A percentile compares a stretch with the other conserved stretches of the same genome.
These are phyloP conservation scores for Lactarius indigo DNA, from an alignment of 768 basidiomycete species.

Conservation along the genomic window DNA sequence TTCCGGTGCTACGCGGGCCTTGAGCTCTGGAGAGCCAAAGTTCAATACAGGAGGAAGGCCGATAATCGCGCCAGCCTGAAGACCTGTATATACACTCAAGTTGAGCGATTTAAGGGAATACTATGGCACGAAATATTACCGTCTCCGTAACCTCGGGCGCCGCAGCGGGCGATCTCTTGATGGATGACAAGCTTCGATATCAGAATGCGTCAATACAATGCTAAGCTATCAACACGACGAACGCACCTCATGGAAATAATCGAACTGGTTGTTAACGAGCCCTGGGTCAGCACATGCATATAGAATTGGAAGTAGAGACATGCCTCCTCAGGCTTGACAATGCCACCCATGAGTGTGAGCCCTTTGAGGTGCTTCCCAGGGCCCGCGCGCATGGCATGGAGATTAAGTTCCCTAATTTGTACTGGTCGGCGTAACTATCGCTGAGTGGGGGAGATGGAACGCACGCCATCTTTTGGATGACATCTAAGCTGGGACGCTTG, in stretches of 20 bases:
- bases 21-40: constrained; percentile 65
- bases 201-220: constrained; percentile 3
- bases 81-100: constrained; percentile 37
- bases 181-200: constrained; percentile 37
- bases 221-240: not conserved
- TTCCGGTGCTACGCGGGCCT: constrained; percentile 52
- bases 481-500: constrained; percentile 75
- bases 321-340: constrained; percentile 74
- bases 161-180: constrained; percentile 43
- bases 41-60: constrained; percentile 83
- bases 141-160: constrained; percentile 78
- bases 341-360: constrained; percentile 64
- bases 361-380: constrained; percentile 88
- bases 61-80: constrained; percentile 74
- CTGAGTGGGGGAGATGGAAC: constrained; percentile 18
- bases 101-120: not conserved
- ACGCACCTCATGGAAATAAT: constrained; percentile 79
- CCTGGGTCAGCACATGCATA: not conserved
- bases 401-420: constrained; percentile 51
- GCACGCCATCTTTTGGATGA: constrained; percentile 81
- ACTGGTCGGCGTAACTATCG: not conserved
- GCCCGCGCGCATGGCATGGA: constrained; percentile 91
- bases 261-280: constrained; percentile 47
- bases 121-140: constrained; percentile 34
- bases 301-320: constrained; percentile 17